Base-by-base conservation (phyloP, 345 rosid genomes). In the Eutrema heterophyllum region DNA sequence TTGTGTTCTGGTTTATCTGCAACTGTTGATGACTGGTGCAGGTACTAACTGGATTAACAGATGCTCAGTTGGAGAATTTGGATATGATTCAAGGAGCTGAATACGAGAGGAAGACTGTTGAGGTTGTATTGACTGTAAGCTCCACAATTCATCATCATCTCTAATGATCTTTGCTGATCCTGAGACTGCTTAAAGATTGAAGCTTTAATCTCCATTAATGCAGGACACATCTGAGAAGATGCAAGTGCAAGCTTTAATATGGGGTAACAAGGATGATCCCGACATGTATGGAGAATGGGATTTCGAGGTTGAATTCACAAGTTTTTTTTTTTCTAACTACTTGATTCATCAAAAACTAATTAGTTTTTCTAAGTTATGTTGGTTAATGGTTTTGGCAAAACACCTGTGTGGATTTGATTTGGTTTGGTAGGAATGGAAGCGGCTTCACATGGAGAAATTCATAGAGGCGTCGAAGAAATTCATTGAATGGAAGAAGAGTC, bases 221-320 rank as follows among this genome's bases (percentile, higher is more conserved):
- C 87, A 94, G 97, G 90, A 82, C 21, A 36, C 49, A 71, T 78
- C 82, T 24, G 77, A 79, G 57, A 85, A 78, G 56, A 70, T 86
- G 77, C 71, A 76, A 75, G 91, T 84, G 38, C 26, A 84, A 62
- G 68, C 94, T 3, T 88, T 83, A 33, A 80, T 88, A 39, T 92
- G 98, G 99, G 48, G 52, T 6, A 62, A 90, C 72, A 65, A 72
- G 38, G 68, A 79, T 51, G 98, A 95, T 81, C 91, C 96, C 2
- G 64, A 86, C 78, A 70, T 95, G 84, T 84, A 78, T 70, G 99
- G 98, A 13, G 90, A 92, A 11, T 92, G 99, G 93, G 79, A 84
- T 81, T 88, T 92, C 27, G 88, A 95, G 99, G 97, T 94, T 46
- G 1, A 30, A 14, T 27, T 39, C 9, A 7, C 30, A 49, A 49